These are phyloP conservation scores for Baorangia bicolor DNA, from an alignment of 768 basidiomycete species.

Conservation along the genomic window DNA sequence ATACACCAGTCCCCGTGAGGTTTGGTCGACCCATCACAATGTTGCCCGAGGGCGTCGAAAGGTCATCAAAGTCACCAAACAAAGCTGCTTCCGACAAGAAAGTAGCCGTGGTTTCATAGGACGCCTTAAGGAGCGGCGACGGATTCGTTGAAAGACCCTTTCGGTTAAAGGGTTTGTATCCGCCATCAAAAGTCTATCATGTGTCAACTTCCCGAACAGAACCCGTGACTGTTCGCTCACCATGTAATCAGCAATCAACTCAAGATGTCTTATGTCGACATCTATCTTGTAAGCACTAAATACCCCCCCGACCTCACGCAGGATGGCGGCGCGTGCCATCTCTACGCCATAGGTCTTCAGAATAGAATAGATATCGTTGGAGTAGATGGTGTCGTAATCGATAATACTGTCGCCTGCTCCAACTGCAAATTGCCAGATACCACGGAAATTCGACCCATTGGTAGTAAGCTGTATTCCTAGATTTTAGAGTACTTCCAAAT, in stretches of 20 bases:
- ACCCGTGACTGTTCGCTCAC: constrained; percentile 43
- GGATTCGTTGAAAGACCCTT: constrained; percentile 90
- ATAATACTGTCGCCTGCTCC: constrained; percentile 56
- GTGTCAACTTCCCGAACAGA: not conserved
- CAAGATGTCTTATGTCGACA: constrained; percentile 90
- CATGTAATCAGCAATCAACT: constrained; percentile 99
- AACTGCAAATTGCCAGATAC: constrained; percentile 78
- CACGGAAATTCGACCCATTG: constrained; percentile 91
- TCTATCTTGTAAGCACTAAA: constrained; percentile 96
- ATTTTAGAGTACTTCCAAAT: not conserved
- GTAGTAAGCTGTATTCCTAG: constrained; percentile 58
- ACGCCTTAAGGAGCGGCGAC: constrained; percentile 96
- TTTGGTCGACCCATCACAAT: constrained; percentile 89
- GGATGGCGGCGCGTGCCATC: constrained; percentile 88
- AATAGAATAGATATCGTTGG: constrained; percentile 94
- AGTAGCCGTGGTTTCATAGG: constrained; percentile 92
- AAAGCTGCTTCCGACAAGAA: constrained; percentile 95
- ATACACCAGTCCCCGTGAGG: constrained; percentile 91
- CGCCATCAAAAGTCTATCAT: constrained; percentile 90
- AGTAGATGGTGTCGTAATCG: constrained; percentile 79
- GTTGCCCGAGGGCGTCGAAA: constrained; percentile 86
- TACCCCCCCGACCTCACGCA: constrained; percentile 87
- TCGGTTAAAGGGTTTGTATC: constrained; percentile 97
- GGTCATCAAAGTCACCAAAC: constrained; percentile 92
- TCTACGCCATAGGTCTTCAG: constrained; percentile 94